Percentiles rank a stretch among this genome's conserved stretches.
Evolutionary conservation across 805 yeast genomes (phyloP).

Genomic region (Geotrichum ghanense): DNA sequence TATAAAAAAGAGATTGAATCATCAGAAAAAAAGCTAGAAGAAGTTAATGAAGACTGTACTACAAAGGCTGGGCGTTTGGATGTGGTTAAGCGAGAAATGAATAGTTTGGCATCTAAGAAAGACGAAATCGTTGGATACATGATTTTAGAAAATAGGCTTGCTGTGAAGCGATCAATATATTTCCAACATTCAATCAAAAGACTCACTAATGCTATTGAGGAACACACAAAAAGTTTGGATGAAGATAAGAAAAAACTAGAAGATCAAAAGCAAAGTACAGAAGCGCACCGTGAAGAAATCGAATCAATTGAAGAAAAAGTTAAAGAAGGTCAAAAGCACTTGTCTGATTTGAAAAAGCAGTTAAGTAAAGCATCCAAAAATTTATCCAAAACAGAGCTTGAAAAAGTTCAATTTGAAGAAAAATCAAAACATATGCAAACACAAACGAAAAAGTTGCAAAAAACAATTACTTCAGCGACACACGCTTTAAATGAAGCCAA

Average conservation of each 20-base stretch:
- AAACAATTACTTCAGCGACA: conserved; percentile 38
- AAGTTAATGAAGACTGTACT: conserved; percentile 64
- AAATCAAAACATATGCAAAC: conserved; percentile 52
- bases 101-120: conserved; percentile 47
- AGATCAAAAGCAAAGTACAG: conserved; percentile 27
- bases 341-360: conserved; percentile 20
- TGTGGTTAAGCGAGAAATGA: conserved; percentile 68
- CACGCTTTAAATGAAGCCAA: conserved; percentile 35
- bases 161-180: conserved; percentile 40
- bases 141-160: conserved; percentile 48
- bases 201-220: conserved; percentile 30
- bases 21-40: conserved; percentile 48
- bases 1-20: conserved; percentile 72
- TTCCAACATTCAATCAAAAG: conserved; percentile 39
- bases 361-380: conserved; percentile 20
- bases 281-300: conserved; percentile 31
- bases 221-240: conserved; percentile 29
- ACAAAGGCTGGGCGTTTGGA: conserved; percentile 74
- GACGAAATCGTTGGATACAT: conserved; percentile 59
- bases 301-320: conserved; percentile 17
- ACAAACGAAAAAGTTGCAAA: conserved; percentile 49
- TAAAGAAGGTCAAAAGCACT: conserved; percentile 11
- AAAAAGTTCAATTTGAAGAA: conserved; percentile 64
- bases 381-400: conserved; percentile 36
- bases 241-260: conserved; percentile 35